Evolutionary conservation across 345 rosid genomes (phyloP), one percentile per base, ranked within the genome.

Genomic region (Gossypium mustelinum): DNA sequence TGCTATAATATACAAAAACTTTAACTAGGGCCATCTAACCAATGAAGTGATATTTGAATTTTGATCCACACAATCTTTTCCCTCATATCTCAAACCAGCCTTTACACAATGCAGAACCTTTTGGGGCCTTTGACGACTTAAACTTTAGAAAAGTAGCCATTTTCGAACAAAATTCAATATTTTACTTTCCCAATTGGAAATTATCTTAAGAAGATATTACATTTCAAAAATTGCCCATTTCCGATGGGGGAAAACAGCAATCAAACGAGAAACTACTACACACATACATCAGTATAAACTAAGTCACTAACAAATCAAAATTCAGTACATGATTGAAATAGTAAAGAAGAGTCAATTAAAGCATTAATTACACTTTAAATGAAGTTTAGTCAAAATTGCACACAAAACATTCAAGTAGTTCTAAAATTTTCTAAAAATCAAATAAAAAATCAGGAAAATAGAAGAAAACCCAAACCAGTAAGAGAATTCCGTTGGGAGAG

Each of bases 401-500:
- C 44, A 61, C 45, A 29, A 16, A 61, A 61, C 2, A 29, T 29
- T 29, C 44, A 14, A 7, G 18, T 61, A 29, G 9, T 61, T 29
- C 66, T 27, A 7, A 61, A 24, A 14, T 61, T 61, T 61, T 29
- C 18, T 66, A 60, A 41, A 64, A 57, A 17, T 13, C 20, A 66
- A 39, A 75, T 68, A 52, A 66, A 66, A 61, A 45, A 4, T 43
- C 2, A 25, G 50, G 47, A 9, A 59, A 0, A 0, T 18, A 56
- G 3, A 56, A 59, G 0, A 59, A 59, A 14, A 62, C 25, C 27
- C 4, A 8, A 56, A 92, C 97, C 84, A 91, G 89, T 76, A 92
- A 87, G 85, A 94, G 95, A 74, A 89, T 92, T 74, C 94, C 94
- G 77, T 83, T 80, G 25, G 97, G 76, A 9, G 87, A 78, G 16